Base-by-base conservation (phyloP, 345 rosid species). In the Populus deltoides region DNA sequence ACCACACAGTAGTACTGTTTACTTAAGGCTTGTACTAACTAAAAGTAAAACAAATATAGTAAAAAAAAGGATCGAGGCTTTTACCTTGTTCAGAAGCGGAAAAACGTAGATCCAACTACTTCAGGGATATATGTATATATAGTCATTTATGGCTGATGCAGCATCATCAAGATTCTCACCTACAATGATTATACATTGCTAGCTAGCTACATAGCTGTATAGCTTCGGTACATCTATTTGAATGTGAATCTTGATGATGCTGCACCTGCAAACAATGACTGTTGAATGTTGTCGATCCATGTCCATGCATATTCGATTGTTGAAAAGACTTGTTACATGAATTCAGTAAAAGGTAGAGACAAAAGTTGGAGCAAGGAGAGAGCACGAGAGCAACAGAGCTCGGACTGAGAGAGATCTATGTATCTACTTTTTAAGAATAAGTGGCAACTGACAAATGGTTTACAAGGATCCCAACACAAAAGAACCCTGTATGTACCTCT, bases 81-180 rank as follows among this genome's bases (percentile, higher is more conserved):
- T 59, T 53, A 70, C 74, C 73, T 53, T 79, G 61, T 39, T 25
- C 35, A 51, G 49, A 49, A 49, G 74, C 29, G 17, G 43, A 53
- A 65, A 73, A 66, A 66, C 69, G 57, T 73, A 70, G 80, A 82
- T 75, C 76, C 70, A 53, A 63, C 71, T 67, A 36, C 2, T 41
- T 17, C 71, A 43, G 25, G 55, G 24, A 18, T 35, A 16, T 18
- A 5, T 35, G 12, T 8, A 2, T 11, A 8, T 70, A n/a, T 61
- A 90, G 90, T 80, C 94, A 89, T 88, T 41, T 55, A 78, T 86
- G 74, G 88, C 94, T 49, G 91, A 87, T 88, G 94, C 94, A 89
- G 94, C 94, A 91, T 91, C 94, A 91, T 91, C 94, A 91, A 89
- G 94, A 91, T 91, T 91, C 94, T 82, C 94, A 88, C 51, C 36